Evolutionary conservation across 2,329 filamentous ascomycete genomes (phyloP).

Genomic region (Scytalidium sp.): DNA sequence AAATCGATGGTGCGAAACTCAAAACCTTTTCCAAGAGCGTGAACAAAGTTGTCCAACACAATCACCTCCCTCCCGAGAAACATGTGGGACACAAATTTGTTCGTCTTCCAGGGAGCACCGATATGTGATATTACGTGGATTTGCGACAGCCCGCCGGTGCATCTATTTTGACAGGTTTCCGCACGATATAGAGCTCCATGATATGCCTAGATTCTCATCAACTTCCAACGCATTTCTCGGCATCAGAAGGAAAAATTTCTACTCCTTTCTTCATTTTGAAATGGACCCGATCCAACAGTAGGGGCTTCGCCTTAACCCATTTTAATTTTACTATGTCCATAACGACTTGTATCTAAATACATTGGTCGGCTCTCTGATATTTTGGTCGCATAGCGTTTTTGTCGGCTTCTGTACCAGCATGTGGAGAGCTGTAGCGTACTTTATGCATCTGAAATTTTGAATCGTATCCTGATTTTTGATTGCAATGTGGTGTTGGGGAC

Average conservation of each 20-base stretch:
- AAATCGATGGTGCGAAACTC: slow-evolving; percentile 54
- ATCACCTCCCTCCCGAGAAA: slow-evolving; percentile 23
- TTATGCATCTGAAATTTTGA: no score
- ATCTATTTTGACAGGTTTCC: slow-evolving; percentile 5
- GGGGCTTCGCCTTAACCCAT: not conserved
- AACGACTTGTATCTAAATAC: not conserved
- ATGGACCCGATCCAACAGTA: not conserved
- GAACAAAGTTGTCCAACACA: slow-evolving; percentile 36
- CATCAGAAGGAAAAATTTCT: no score
- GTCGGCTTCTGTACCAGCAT: no score
- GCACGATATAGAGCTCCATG: not conserved
- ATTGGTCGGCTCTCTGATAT: not conserved
- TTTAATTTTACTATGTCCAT: not conserved
- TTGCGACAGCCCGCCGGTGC: not conserved
- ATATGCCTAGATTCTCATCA: no score
- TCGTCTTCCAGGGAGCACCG: slow-evolving; percentile 22
- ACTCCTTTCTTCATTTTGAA: no score
- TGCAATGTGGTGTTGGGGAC: no score
- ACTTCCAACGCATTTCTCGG: no score
- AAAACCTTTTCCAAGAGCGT: slow-evolving; percentile 35
- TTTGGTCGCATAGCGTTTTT: no score
- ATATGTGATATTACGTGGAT: slow-evolving; percentile 15
- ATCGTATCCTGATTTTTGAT: no score
- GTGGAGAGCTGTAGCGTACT: no score
- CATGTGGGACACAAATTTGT: slow-evolving; percentile 23